These are phyloP conservation scores for Trifolium fragiferum DNA, from an alignment of 306 rosid genomes.

Conservation along the genomic window DNA sequence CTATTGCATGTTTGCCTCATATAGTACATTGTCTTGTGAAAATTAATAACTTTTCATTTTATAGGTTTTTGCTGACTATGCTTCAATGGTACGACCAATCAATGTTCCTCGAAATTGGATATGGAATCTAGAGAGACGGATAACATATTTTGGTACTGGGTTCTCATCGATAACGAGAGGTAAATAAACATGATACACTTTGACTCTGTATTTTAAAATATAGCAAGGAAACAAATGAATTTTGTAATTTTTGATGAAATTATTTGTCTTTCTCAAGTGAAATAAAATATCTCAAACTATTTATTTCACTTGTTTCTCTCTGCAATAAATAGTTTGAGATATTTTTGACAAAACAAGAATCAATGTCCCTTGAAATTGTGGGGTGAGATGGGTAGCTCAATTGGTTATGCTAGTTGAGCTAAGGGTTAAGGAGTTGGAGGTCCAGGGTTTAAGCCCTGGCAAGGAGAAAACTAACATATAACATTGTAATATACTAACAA, in stretches of 20 bases:
- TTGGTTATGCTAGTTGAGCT: too few relatives aligned
- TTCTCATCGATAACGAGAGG: conserved; percentile 55
- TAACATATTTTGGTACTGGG: conserved; percentile 60
- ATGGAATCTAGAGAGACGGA: conserved; percentile 45
- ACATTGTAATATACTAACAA: too few relatives aligned
- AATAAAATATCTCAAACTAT: too few relatives aligned
- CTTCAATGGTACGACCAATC: conserved; percentile 60
- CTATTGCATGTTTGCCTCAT: neutral
- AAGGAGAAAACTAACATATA: too few relatives aligned
- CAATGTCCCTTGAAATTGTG: neutral
- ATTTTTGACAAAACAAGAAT: neutral
- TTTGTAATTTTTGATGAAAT: neutral
- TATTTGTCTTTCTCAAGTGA: neutral
- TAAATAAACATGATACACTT: conserved; percentile 20
- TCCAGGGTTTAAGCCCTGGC: too few relatives aligned
- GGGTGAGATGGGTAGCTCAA: too few relatives aligned
- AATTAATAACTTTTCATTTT: neutral
- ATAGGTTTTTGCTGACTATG: conserved; percentile 67
- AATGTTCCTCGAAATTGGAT: conserved; percentile 55
- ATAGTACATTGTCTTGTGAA: neutral
- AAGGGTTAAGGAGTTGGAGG: too few relatives aligned
- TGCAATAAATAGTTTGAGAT: neutral
- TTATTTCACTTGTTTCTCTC: neutral
- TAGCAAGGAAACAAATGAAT: neutral
- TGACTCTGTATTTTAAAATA: too few relatives aligned